Evolutionary conservation across 179 eudicot genomes (phyloP), one percentile per base, ranked within the genome.

Genomic region (Sideroxylon spinosum): DNA sequence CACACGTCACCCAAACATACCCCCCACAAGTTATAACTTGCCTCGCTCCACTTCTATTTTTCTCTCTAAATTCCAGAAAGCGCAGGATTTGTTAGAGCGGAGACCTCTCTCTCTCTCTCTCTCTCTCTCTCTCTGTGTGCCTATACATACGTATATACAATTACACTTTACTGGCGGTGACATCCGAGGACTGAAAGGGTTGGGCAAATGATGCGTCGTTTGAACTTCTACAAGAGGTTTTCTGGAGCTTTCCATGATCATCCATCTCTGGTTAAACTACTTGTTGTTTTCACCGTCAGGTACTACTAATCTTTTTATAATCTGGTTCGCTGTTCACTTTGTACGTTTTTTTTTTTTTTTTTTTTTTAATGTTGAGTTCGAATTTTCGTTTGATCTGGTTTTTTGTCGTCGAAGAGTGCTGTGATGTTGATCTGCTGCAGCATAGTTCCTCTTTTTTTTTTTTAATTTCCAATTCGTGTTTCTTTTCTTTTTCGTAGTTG

Each of bases 231-330:
- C 78, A 85, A 86, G 82, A 85, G 84, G 71, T 87, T 87, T 84
- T 93, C 93, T 26, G 83, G 85, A 74, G 82, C 85, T n/a, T 87
- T 88, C 83, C 78, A 78, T 68, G 89, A 87, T 22, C 63, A 87
- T 87, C 86, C 95, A 1, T 81, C 90, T 16, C 78, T 90, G 52
- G 78, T 90, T 55, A 92, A 90, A 76, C 66, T 91, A 65, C 89
- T 93, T 29, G 84, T 91, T 76, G 92, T 94, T 59, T 90, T 89
- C 83, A 81, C 90, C 69, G 85, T 90, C 86, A 85, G 93, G 96
- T 91, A 76, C 61, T 49, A 0, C 3, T 7, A 16, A 2, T 6
- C 7, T 17, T 14, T 10, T 9, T 3, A 48, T 25, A 22, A 46
- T 63, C 78, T 63, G 53, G 16, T 55, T 49, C 2, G 37, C 9